Base-by-base conservation (phyloP, 1,284 basidiomycete species). In the Moesziomyces aphidis region DNA sequence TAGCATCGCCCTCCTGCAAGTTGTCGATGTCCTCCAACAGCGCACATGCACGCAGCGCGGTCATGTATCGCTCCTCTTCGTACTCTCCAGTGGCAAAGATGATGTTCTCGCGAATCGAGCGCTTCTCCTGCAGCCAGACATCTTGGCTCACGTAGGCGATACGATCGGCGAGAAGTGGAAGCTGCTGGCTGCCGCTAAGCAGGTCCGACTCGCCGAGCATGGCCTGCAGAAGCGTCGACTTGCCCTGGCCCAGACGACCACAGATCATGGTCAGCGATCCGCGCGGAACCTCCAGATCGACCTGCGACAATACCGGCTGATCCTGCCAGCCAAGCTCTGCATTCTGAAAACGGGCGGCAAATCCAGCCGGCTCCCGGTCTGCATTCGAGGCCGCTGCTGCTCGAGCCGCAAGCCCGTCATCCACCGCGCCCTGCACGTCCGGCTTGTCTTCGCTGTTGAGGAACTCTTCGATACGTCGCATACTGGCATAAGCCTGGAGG, bases 141-240 rank as follows among this genome's bases (percentile, higher is more conserved):
- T 67, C 54, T 52, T 84, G 82, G 26, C 77, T 72, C 28, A 77
- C 80, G 26, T 78, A 84, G 5, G 80, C 82, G 3, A 81, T 60
- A 31, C 58, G 55, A 28, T 49, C 36, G 4, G 62, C 50, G 5
- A 70, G 60, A 5, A 74, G 31, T 1, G 72, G 66, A 15, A 77
- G 51, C 21, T 68, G 59, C 9, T 71, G 50, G 4, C 26, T n/a
- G 10, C 82, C 82, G 13, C 34, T 28, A 13, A 73, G 43, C 34
- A 79, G 31, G 42, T 81, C 73, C 36, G 71, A 70, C 50, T 84
- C 81, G 49, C 79, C 79, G 13, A 82, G 73, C 13, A 83, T 60
- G 15, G 77, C 78, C 22, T 68, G 67, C 8, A 84, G 59, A 11
- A 83, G 66, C 3, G 79, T 75, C 24, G 78, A 77, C 57, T 84